A percentile compares a stretch with the other conserved stretches of the same genome.
Evolutionary conservation across 75 land plant species (phyloP).

Genomic region (Isoetes taiwanensis): DNA sequence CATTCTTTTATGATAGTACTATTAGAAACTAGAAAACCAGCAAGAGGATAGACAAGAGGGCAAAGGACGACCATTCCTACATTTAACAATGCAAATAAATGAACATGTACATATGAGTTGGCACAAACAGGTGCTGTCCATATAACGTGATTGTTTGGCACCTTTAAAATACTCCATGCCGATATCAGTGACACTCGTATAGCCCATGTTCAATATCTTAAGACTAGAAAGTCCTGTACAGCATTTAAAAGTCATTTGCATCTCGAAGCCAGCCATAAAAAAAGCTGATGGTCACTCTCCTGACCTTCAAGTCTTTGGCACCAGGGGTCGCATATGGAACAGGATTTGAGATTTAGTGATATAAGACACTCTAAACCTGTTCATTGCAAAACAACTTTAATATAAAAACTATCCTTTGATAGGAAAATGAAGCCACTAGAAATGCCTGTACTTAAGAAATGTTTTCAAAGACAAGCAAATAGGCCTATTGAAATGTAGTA

Average conservation of each 20-base stretch:
- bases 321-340: constrained; percentile 52
- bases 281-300: background rate
- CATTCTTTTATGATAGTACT: no score
- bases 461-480: no score
- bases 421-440: no score
- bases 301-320: constrained; percentile 62
- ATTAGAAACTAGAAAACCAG: no score
- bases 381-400: background rate
- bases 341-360: constrained; percentile 47
- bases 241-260: background rate
- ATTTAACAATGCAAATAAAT: no score
- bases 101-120: background rate
- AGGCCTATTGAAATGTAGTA: no score
- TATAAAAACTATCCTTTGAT: no score
- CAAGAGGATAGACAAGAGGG: no score
- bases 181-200: constrained; percentile 66
- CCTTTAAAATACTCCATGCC: constrained; percentile 78
- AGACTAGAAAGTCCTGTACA: constrained; percentile 47
- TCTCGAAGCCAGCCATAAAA: background rate
- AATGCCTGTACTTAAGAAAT: no score
- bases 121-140: no score
- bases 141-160: no score
- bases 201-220: constrained; percentile 60
- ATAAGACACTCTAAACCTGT: constrained; percentile 47
- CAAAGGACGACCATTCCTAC: no score